Evolutionary conservation across 352 stramenopile genomes (phyloP).

Genomic region (Phytopythium mirpurense): DNA sequence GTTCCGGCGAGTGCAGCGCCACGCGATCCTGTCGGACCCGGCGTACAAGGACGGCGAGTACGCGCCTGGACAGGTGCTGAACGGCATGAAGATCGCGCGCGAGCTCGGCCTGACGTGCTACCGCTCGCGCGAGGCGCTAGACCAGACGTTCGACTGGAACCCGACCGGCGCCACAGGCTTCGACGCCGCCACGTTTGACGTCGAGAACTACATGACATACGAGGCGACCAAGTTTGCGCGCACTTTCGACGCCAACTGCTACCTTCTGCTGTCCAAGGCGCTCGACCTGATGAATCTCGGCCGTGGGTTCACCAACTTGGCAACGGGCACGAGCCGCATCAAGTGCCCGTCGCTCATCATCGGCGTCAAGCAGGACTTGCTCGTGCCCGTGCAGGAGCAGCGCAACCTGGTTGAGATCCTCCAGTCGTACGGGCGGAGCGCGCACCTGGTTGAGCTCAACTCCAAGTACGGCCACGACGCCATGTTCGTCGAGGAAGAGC

Average conservation of each 20-base stretch:
- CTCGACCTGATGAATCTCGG: constrained; percentile 86
- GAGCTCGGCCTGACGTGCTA: constrained; percentile 88
- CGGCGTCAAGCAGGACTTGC: constrained; percentile 77
- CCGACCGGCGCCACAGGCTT: constrained; percentile 65
- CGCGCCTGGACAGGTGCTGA: constrained; percentile 33
- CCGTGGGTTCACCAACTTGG: constrained; percentile 59
- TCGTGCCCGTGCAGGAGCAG: constrained; percentile 81
- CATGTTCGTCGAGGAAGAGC: constrained; percentile 83
- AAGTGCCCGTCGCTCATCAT: constrained; percentile 61
- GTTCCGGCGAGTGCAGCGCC: constrained; percentile 77
- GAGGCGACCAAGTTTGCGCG: constrained; percentile 84
- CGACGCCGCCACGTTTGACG: constrained; percentile 78
- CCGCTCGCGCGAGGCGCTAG: constrained; percentile 85
- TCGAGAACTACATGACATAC: constrained; percentile 90
- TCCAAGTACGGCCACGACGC: constrained; percentile 86
- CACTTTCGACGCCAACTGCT: constrained; percentile 85
- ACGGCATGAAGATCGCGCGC: constrained; percentile 82
- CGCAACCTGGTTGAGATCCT: constrained; percentile 74
- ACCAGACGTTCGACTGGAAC: constrained; percentile 84
- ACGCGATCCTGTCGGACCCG: constrained; percentile 75
- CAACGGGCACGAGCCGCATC: constrained; percentile 71
- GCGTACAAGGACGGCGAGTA: constrained; percentile 82
- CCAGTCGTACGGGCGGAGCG: constrained; percentile 64
- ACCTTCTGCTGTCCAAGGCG: constrained; percentile 82
- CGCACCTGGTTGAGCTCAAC: constrained; percentile 65